Evolutionary conservation across 768 basidiomycete genomes (phyloP), one percentile per base, ranked within the genome.

Genomic region (Boletus insuetus): DNA sequence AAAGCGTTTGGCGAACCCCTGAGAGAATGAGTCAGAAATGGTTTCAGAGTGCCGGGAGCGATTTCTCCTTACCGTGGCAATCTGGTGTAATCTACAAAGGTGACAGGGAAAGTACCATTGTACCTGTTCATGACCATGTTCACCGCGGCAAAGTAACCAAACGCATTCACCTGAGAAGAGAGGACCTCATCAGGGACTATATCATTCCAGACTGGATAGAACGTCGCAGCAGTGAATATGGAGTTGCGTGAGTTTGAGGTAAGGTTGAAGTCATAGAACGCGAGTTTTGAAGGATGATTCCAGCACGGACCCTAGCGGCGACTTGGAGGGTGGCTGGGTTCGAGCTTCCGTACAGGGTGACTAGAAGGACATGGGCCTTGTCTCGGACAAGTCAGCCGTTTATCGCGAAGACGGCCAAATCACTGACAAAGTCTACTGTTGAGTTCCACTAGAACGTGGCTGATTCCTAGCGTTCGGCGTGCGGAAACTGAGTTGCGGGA

Each of bases 241-340:
- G 62, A 70, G 64, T 83, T 86, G 49, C 87, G 83, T 14, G 80
- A 65, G 47, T 86, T 84, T 3, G 85, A 79, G 9, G 82, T 86
- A 39, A 87, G 69, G 69, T 93, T 91, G 73, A 89, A 97, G 71
- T 96, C 94, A 64, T 95, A 95, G 73, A 95, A 96, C 0, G 87
- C 87, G 19, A 92, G 76, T 75, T 89, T 90, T 10, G 75, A 71
- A 0, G 83, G 59, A 65, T 96, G 56, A 97, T 83, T 1, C 85
- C 24, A 24, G 24, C 3, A 24, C 24, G 24, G 24, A 24, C 1
- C 24, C 94, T 70, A 0, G 77, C 69, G 0, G 93, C 91, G 3
- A 79, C 76, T 22, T 76, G 62, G 17, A 69, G 74, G 64, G 72
- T 68, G 3, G 72, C 64, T 0, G 77, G 53, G 43, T 85, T 79